A percentile compares a stretch with the other conserved stretches of the same genome.
phyloP scores from a whole-genome alignment of 306 rosid genomes.

The Corylus heterophylla region DNA sequence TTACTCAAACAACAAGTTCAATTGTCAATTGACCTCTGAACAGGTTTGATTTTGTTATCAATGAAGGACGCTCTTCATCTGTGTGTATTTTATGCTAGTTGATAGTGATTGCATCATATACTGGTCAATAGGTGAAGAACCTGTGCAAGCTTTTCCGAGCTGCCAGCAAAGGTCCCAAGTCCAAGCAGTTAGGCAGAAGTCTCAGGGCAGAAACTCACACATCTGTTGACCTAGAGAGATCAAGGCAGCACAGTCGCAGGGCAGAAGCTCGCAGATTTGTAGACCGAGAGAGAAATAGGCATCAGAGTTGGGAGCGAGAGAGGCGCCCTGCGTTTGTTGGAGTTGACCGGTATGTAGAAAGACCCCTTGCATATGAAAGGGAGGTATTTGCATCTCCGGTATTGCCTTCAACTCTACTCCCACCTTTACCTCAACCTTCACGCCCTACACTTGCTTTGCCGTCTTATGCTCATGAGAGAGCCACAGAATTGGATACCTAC shows the following conservation, averaged over 20 bases:
- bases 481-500: background rate
- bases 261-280: background rate
- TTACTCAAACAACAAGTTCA: slow-evolving; percentile 1
- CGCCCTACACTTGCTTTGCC: background rate
- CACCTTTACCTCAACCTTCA: background rate
- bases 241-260: background rate
- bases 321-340: background rate
- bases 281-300: background rate
- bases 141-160: slow-evolving; percentile 9
- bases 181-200: background rate
- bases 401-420: background rate
- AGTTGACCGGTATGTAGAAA: background rate
- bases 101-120: background rate
- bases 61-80: background rate
- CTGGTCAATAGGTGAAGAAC: slow-evolving; percentile 13
- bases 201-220: background rate
- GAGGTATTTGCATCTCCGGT: background rate
- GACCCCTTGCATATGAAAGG: background rate
- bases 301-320: background rate
- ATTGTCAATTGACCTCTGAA: slow-evolving; percentile 13
- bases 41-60: slow-evolving; percentile 7
- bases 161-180: background rate
- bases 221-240: background rate
- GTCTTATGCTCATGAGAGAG: slow-evolving; percentile 5
- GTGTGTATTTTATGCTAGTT: background rate